Conservation (phyloP, 1,284 basidiomycete species). For the Waitea zeae region DNA sequence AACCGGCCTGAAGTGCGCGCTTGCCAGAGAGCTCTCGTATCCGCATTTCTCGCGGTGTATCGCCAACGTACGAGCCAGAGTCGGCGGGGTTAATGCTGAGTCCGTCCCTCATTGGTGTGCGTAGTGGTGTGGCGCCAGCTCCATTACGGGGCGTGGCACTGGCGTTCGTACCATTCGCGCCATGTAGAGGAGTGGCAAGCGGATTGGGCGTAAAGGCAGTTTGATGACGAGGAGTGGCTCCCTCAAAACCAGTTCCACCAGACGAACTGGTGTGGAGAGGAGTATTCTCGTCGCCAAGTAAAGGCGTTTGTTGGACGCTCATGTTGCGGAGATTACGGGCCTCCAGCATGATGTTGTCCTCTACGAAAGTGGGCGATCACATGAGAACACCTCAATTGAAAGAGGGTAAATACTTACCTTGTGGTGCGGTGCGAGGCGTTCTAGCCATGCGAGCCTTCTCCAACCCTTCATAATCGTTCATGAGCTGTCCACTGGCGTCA, state of each 20-base stretch:
- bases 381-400: slow-evolving; percentile 3
- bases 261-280: slow-evolving; percentile 60
- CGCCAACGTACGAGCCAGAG: slow-evolving; percentile 21
- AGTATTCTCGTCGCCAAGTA: slow-evolving; percentile 94
- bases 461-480: slow-evolving; percentile 87
- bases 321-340: slow-evolving; percentile 91
- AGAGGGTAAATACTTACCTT: slow-evolving; percentile 42
- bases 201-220: slow-evolving; percentile 92
- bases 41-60: slow-evolving; percentile 65
- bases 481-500: slow-evolving; percentile 71
- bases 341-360: slow-evolving; percentile 88
- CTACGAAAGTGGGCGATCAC: slow-evolving; percentile 19
- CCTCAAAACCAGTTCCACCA: slow-evolving; percentile 78
- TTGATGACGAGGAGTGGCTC: slow-evolving; percentile 80
- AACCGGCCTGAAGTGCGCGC: slow-evolving; percentile 64
- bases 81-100: slow-evolving; percentile 74
- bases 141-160: slow-evolving; percentile 48
- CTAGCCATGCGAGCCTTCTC: slow-evolving; percentile 80
- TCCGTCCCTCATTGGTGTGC: slow-evolving; percentile 85
- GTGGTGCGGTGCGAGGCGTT: slow-evolving; percentile 83
- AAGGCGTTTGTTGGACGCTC: slow-evolving; percentile 82
- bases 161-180: slow-evolving; percentile 22
- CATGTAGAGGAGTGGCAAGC: slow-evolving; percentile 66
- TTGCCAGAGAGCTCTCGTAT: slow-evolving; percentile 46
- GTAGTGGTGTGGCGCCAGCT: slow-evolving; percentile 57